phyloP scores from a whole-genome alignment of 2,329 filamentous ascomycete species.

The Fusarium clavum region DNA sequence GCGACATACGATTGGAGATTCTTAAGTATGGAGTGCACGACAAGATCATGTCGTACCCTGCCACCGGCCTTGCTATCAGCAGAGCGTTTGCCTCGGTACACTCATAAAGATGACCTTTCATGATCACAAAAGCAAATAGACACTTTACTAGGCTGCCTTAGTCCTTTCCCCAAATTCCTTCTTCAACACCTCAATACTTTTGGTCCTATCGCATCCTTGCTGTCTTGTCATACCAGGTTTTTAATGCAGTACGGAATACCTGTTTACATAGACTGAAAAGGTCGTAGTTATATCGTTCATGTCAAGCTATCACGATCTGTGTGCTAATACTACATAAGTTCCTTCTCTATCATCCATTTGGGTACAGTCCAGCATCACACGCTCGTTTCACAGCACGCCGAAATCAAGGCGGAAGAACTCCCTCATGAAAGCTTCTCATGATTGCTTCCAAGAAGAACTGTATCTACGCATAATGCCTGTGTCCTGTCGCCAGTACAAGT shows the following conservation, averaged over 20 bases:
- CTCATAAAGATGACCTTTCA: neutral
- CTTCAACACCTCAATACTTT: neutral
- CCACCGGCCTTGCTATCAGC: constrained; percentile 58
- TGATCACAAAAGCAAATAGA: neutral
- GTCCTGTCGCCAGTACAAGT: neutral
- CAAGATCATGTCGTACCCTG: constrained; percentile 62
- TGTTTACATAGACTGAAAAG: neutral
- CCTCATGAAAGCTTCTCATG: neutral
- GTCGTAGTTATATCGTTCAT: neutral
- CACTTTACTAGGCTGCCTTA: neutral
- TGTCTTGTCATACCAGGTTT: neutral
- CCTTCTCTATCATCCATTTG: neutral
- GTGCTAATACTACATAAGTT: neutral
- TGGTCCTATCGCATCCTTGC: neutral
- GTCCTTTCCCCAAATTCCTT: neutral
- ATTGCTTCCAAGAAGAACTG: neutral
- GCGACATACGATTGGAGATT: constrained; percentile 60
- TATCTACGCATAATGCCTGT: neutral
- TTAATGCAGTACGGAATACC: neutral
- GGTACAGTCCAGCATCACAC: neutral
- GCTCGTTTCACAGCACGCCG: neutral
- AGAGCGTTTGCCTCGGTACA: constrained; percentile 26
- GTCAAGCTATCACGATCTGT: neutral
- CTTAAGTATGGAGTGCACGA: constrained; percentile 64
- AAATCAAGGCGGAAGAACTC: neutral